phyloP scores from a whole-genome alignment of 768 basidiomycete genomes.

The Termitomyces sp. region DNA sequence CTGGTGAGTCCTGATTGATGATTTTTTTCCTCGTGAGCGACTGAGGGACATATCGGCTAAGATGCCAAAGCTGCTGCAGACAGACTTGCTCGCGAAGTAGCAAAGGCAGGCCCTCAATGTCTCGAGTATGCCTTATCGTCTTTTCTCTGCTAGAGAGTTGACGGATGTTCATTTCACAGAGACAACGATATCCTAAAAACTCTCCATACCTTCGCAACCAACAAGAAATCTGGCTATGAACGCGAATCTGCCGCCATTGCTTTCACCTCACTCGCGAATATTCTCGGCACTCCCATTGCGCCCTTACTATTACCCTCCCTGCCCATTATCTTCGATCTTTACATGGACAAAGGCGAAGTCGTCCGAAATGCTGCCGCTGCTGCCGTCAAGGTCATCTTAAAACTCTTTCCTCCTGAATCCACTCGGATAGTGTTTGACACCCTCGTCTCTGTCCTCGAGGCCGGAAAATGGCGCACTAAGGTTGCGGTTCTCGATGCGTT shows the following conservation, averaged over 20 bases:
- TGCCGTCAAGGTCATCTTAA: slow-evolving; percentile 82
- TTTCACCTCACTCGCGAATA: slow-evolving; percentile 68
- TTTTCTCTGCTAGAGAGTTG: neutral
- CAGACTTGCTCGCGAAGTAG: slow-evolving; percentile 69
- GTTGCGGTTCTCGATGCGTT: slow-evolving; percentile 90
- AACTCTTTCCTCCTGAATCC: slow-evolving; percentile 80
- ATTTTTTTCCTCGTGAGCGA: neutral
- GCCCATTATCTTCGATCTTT: slow-evolving; percentile 74
- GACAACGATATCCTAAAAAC: slow-evolving; percentile 60
- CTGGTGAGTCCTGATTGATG: slow-evolving; percentile 36
- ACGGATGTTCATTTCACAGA: slow-evolving; percentile 30
- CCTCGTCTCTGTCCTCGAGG: slow-evolving; percentile 73
- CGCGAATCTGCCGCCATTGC: slow-evolving; percentile 85
- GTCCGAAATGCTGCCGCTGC: slow-evolving; percentile 78
- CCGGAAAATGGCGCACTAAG: slow-evolving; percentile 92
- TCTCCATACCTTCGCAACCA: slow-evolving; percentile 67
- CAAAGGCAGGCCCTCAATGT: slow-evolving; percentile 58
- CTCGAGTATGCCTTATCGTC: slow-evolving; percentile 43
- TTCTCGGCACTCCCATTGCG: slow-evolving; percentile 67
- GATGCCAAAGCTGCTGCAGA: slow-evolving; percentile 87
- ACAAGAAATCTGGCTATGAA: slow-evolving; percentile 86
- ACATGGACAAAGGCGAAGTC: slow-evolving; percentile 93
- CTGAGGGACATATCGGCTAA: slow-evolving; percentile 25
- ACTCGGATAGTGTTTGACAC: slow-evolving; percentile 63
- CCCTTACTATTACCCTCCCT: slow-evolving; percentile 79